These are phyloP conservation scores for Linum trigynum DNA, from an alignment of 345 rosid genomes.

Conservation along the genomic window DNA sequence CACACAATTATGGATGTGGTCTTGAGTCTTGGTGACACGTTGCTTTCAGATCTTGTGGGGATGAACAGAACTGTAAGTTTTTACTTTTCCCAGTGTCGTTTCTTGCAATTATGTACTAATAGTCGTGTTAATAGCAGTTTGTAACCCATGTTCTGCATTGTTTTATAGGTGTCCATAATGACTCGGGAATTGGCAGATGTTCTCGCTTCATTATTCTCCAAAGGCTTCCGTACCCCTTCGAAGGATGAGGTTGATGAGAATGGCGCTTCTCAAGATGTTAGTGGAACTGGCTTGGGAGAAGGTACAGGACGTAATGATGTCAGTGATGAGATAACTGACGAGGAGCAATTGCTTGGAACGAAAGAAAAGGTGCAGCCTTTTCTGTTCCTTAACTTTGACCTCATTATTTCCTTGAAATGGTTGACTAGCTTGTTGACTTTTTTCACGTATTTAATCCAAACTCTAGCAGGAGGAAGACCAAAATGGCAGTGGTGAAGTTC, in stretches of 20 bases:
- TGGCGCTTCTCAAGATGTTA: conserved; percentile 44
- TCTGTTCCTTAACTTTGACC: neutral
- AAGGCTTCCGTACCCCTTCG: conserved; percentile 60
- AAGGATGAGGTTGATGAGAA: conserved; percentile 54
- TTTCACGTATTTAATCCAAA: conserved; percentile 5
- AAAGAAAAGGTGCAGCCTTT: conserved; percentile 45
- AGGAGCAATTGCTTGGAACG: conserved; percentile 72
- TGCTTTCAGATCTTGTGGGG: conserved; percentile 58
- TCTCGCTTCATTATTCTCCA: conserved; percentile 59
- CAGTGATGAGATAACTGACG: conserved; percentile 80
- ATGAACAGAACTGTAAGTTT: conserved; percentile 58
- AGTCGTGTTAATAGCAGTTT: neutral
- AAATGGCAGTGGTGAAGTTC: conserved; percentile 45
- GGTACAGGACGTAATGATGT: conserved; percentile 77
- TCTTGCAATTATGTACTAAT: neutral
- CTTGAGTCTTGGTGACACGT: conserved; percentile 43
- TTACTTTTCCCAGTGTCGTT: neutral
- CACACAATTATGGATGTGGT: conserved; percentile 41
- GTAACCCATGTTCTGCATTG: conserved; percentile 5
- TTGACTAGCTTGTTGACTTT: neutral
- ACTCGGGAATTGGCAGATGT: conserved; percentile 69
- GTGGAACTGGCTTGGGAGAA: conserved; percentile 93
- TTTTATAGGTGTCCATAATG: conserved; percentile 54
- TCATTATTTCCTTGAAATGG: neutral
- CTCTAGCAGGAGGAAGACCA: conserved; percentile 57